Conservation (phyloP, 106 monocot species). For the Allium cepa region DNA sequence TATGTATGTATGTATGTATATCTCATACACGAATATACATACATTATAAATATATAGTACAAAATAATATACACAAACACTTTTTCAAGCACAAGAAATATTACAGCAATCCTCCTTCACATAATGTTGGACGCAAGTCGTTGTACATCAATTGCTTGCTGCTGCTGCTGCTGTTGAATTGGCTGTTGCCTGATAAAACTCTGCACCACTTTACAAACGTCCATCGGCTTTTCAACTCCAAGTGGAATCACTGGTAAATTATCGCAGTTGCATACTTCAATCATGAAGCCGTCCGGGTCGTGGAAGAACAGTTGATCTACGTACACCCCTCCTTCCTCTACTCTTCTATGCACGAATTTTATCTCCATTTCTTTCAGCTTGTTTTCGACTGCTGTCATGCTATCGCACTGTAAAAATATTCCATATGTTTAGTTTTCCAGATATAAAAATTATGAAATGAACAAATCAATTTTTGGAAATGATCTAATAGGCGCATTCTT, state of each 20-base stretch:
- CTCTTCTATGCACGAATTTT: constrained; percentile 26
- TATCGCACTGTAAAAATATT: constrained; percentile 44
- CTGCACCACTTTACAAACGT: constrained; percentile 31
- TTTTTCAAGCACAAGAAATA: constrained; percentile 7
- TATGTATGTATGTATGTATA: no score
- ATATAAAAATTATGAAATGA: no score
- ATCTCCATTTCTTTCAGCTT: constrained; percentile 59
- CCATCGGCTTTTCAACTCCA: constrained; percentile 9
- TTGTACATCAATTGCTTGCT: constrained; percentile 1
- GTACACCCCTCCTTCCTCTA: constrained; percentile 69
- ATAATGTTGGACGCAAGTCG: constrained; percentile 1
- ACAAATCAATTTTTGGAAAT: no score
- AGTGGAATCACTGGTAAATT: constrained; percentile 68
- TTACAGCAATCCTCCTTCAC: constrained; percentile 1
- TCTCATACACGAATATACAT: no score
- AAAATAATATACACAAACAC: no score
- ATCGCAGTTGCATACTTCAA: constrained; percentile 96
- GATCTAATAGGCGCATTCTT: no score
- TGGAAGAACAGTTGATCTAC: constrained; percentile 95
- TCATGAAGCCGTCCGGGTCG: constrained; percentile 93
- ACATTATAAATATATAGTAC: no score
- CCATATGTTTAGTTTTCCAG: no score
- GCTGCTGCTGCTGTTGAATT: background rate
- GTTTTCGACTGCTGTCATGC: constrained; percentile 42
- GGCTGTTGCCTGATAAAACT: constrained; percentile 7